Evolutionary conservation across 2,329 filamentous ascomycete species (phyloP).

Genomic region (Allantophomopsis cytisporea): DNA sequence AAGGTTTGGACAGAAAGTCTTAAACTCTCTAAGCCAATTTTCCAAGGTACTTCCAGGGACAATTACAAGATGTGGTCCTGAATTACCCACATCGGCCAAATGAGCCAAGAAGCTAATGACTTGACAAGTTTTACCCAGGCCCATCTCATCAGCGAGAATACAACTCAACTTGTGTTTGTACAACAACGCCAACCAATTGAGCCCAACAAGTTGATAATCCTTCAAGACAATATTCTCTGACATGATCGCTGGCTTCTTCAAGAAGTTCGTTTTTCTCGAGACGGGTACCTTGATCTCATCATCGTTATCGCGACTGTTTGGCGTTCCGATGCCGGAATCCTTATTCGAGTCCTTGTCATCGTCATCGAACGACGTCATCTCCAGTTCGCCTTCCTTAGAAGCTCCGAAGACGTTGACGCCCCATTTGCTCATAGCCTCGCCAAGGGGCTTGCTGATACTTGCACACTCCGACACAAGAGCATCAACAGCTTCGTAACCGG

Average conservation of each 20-base stretch:
- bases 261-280: slow-evolving; percentile 14
- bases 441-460: slow-evolving; percentile 51
- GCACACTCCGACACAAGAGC: slow-evolving; percentile 68
- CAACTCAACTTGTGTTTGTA: slow-evolving; percentile 71
- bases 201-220: slow-evolving; percentile 82
- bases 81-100: slow-evolving; percentile 53
- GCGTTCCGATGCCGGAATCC: slow-evolving; percentile 58
- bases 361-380: slow-evolving; percentile 36
- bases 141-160: slow-evolving; percentile 97
- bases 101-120: slow-evolving; percentile 87
- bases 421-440: slow-evolving; percentile 52
- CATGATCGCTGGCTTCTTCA: slow-evolving; percentile 60
- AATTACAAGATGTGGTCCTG: slow-evolving; percentile 70
- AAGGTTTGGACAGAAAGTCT: slow-evolving; percentile 69
- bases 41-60: slow-evolving; percentile 90
- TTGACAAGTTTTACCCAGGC: slow-evolving; percentile 89
- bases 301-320: slow-evolving; percentile 26
- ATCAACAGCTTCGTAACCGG: slow-evolving; percentile 72
- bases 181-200: slow-evolving; percentile 87
- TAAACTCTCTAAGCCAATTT: slow-evolving; percentile 89
- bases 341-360: slow-evolving; percentile 13
- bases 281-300: slow-evolving; percentile 20
- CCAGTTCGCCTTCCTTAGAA: slow-evolving; percentile 45
- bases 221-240: slow-evolving; percentile 66
- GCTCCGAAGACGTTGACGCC: slow-evolving; percentile 50